phyloP scores from a whole-genome alignment of 805 yeast species.

The Candida maltosa region DNA sequence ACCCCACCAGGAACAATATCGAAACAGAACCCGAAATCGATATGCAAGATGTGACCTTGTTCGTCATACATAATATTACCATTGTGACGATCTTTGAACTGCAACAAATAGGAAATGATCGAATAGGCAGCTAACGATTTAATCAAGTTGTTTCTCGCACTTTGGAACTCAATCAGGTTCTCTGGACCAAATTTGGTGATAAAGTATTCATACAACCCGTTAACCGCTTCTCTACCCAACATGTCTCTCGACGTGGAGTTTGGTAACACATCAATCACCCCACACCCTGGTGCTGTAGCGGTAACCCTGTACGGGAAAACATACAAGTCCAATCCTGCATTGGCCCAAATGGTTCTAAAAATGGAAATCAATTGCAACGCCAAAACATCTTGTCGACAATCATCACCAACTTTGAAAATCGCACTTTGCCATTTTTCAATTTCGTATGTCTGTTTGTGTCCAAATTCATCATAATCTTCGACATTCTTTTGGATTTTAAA shows the following conservation, averaged over 20 bases:
- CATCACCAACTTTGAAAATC: constrained; percentile 98
- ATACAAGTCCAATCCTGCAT: constrained; percentile 82
- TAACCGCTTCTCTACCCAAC: constrained; percentile 98
- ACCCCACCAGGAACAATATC: constrained; percentile 99
- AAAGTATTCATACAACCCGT: constrained; percentile 91
- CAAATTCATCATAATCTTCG: constrained; percentile 39
- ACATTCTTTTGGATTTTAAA: constrained; percentile 73
- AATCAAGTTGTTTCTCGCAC: constrained; percentile 88
- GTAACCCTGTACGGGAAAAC: constrained; percentile 94
- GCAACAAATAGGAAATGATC: constrained; percentile 83
- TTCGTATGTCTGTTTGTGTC: constrained; percentile 28
- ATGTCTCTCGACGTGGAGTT: constrained; percentile 94
- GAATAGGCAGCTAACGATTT: constrained; percentile 94
- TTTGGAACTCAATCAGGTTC: constrained; percentile 81
- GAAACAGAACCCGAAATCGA: constrained; percentile 97
- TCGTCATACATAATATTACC: constrained; percentile 97
- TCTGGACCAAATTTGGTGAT: constrained; percentile 94
- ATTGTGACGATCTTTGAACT: constrained; percentile 95
- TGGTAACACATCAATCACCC: constrained; percentile 96
- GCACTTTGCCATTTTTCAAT: constrained; percentile 87
- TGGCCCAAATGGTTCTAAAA: constrained; percentile 86
- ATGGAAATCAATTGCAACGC: constrained; percentile 90
- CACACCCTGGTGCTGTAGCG: constrained; percentile 99
- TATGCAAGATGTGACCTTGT: constrained; percentile 91
- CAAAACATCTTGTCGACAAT: constrained; percentile 94